Percentiles rank a stretch among this genome's conserved stretches.
phyloP scores from a whole-genome alignment of 2,329 filamentous ascomycete genomes.

The Teratosphaeria zuluensis region DNA sequence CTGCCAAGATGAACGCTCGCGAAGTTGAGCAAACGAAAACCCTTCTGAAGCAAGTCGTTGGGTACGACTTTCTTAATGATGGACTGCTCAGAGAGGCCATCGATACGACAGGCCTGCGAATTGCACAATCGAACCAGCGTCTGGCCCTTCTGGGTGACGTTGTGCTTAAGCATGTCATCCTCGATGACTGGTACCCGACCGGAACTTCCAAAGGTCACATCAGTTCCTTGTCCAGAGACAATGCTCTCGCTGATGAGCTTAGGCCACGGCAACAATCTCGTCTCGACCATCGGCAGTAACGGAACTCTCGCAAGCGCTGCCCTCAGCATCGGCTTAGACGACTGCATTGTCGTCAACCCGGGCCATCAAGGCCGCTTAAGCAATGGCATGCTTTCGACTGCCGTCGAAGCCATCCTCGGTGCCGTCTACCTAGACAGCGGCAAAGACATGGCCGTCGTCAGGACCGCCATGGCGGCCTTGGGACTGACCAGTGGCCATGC shows the following conservation, averaged over 20 bases:
- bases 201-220: slow-evolving; percentile 6
- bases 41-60: background rate
- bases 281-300: slow-evolving; percentile 2
- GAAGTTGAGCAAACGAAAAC: background rate
- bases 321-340: background rate
- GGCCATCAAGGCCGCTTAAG: background rate
- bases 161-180: slow-evolving; percentile 6
- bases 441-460: slow-evolving; percentile 2
- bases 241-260: background rate
- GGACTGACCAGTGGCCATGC: background rate
- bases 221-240: too few species aligned
- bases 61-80: slow-evolving; percentile 2
- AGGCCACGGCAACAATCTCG: slow-evolving; percentile 2
- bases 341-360: background rate
- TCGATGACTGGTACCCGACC: slow-evolving; percentile 9
- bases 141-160: slow-evolving; percentile 11
- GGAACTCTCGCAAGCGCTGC: slow-evolving; percentile 1
- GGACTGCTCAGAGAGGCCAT: slow-evolving; percentile 7
- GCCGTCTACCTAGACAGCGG: slow-evolving; percentile 7
- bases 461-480: background rate
- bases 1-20: background rate
- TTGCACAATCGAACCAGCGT: slow-evolving; percentile 8
- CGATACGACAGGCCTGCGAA: slow-evolving; percentile 4
- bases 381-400: slow-evolving; percentile 2
- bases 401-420: slow-evolving; percentile 6